phyloP scores from a whole-genome alignment of 345 rosid species.

The Bretschneidera sinensis region DNA sequence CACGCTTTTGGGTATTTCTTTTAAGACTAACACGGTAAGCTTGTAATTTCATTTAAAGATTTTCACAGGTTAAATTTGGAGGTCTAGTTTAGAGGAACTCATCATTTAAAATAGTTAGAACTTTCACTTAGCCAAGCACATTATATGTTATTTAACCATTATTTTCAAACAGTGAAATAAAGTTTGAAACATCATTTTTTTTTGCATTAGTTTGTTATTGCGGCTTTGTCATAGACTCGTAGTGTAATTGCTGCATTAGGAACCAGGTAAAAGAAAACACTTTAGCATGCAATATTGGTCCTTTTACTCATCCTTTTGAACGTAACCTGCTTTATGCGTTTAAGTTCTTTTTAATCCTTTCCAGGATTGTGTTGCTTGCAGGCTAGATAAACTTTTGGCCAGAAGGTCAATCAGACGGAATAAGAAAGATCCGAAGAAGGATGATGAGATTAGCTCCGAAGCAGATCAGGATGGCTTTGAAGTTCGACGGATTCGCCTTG shows the following conservation, averaged over 20 bases:
- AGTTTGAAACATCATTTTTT: too few relatives aligned
- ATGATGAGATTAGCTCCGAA: slow-evolving; percentile 53
- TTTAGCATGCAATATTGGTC: not conserved
- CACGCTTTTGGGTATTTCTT: slow-evolving; percentile 70
- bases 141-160: slow-evolving; percentile 1
- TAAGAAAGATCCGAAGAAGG: slow-evolving; percentile 62
- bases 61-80: not conserved
- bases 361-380: slow-evolving; percentile 30
- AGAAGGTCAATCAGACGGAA: slow-evolving; percentile 35
- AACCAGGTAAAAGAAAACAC: not conserved
- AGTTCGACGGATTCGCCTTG: slow-evolving; percentile 83
- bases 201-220: too few relatives aligned
- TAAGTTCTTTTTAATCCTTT: slow-evolving; percentile 15
- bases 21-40: slow-evolving; percentile 62
- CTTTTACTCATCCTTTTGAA: not conserved
- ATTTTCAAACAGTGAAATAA: not conserved
- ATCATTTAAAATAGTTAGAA: not conserved
- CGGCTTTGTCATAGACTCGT: too few relatives aligned
- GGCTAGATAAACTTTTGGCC: slow-evolving; percentile 55
- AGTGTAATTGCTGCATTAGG: too few relatives aligned
- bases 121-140: not conserved
- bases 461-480: slow-evolving; percentile 41
- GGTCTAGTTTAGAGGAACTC: not conserved
- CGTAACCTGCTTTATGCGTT: not conserved
- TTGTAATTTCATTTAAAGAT: not conserved